Evolutionary conservation across 192 early-diverging fungal species (phyloP), one percentile per base, ranked within the genome.

Genomic region (Entrophospora sp.): DNA sequence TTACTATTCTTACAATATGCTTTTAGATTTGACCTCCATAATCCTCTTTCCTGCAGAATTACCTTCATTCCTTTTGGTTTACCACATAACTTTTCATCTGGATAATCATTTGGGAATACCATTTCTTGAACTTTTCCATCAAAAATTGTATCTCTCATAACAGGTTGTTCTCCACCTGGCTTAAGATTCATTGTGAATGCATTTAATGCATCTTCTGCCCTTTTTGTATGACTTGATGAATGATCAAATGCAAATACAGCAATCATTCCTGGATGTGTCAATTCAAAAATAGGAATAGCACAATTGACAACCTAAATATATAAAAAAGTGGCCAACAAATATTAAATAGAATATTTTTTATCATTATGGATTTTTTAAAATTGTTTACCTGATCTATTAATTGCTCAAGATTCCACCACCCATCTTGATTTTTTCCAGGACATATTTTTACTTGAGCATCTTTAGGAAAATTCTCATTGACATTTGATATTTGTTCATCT

Each of bases 11-110:
- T 40, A 40, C 8, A 6, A 40, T 14, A 40, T 40, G 6, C 38
- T 40, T 52, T 37, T 51, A 22, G 8, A 22, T 52, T 25, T 52
- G 10, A 12, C 22, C 2, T 52, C 27, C 18, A 53, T n/a, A 66
- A 14, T n/a, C n/a, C 48, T 32, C 64, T 14, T 34, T 66, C 49
- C n/a, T n/a, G n/a, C n/a, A n/a, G n/a, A n/a, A n/a, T n/a, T n/a
- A n/a, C n/a, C n/a, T n/a, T n/a, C n/a, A 66, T 66, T 36, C 64
- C 45, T 53, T 66, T 66, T 25, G 64, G 49, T 22, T 51, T n/a
- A 34, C 10, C 64, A 9, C 3, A 3, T 18, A 53, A 35, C 5
- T 4, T 14, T 36, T 32, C 14, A 28, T 51, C 49, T 10, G 16
- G 16, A 49, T 69, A 31, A 18, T 69, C 36, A 4, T 52, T 31